A percentile compares a stretch with the other conserved stretches of the same genome.
Evolutionary conservation across 2,329 filamentous ascomycete genomes (phyloP).

Genomic region (Ascochyta lentis): DNA sequence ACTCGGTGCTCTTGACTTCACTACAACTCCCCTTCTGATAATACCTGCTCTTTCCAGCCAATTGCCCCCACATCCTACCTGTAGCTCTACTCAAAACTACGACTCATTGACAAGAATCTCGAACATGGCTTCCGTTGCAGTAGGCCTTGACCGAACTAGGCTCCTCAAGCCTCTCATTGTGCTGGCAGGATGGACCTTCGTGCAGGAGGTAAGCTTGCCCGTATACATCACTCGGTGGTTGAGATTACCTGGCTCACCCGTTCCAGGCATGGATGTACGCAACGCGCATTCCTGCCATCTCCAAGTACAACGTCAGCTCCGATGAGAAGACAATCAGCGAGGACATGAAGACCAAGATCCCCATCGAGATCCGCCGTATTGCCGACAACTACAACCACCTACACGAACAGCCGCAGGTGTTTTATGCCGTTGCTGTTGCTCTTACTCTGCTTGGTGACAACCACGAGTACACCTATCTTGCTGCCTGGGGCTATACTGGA

Average conservation of each 20-base stretch:
- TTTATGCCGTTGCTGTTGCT: slow-evolving; percentile 11
- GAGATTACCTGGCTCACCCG: neutral
- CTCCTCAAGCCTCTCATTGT: slow-evolving; percentile 17
- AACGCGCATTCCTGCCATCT: slow-evolving; percentile 15
- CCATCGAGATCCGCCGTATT: slow-evolving; percentile 15
- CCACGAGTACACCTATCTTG: slow-evolving; percentile 17
- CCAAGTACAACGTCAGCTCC: slow-evolving; percentile 13
- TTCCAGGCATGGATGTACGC: slow-evolving; percentile 16
- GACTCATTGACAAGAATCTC: neutral
- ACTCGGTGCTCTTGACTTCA: slow-evolving; percentile 12
- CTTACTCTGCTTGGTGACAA: slow-evolving; percentile 15
- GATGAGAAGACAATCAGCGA: slow-evolving; percentile 6
- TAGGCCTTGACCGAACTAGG: slow-evolving; percentile 19
- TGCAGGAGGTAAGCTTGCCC: slow-evolving; percentile 13
- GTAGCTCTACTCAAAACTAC: neutral
- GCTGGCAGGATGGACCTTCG: slow-evolving; percentile 17
- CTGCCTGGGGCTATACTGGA: slow-evolving; percentile 17
- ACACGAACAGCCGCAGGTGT: slow-evolving; percentile 15
- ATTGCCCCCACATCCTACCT: too few relatives aligned
- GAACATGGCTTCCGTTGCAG: slow-evolving; percentile 16
- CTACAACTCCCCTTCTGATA: slow-evolving; percentile 7
- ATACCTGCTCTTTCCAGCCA: slow-evolving; percentile 6
- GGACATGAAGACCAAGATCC: slow-evolving; percentile 16
- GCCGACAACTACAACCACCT: slow-evolving; percentile 18
- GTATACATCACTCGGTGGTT: neutral